Conservation (phyloP, 495 filamentous ascomycete genomes). For the Hypoxylon subgilvum region DNA sequence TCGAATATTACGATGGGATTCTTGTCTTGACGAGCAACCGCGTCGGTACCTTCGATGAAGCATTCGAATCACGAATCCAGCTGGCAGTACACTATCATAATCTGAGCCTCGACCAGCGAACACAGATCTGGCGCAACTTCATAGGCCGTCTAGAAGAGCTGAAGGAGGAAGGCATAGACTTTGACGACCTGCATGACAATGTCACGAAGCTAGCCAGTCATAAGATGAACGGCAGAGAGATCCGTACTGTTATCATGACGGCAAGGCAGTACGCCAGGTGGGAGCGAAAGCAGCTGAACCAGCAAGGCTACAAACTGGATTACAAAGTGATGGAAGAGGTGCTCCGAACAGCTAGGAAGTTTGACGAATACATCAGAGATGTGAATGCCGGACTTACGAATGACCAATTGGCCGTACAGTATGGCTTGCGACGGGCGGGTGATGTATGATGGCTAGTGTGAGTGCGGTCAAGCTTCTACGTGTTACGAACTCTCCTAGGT, state of each 20-base stretch:
- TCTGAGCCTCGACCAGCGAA: conserved; percentile 36
- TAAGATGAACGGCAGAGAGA: conserved; percentile 52
- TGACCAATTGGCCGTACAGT: background rate
- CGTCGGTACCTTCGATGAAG: conserved; percentile 39
- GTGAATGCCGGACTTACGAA: conserved; percentile 1
- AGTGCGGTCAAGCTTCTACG: no score
- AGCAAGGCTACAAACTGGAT: conserved; percentile 2
- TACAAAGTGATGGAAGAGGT: conserved; percentile 31
- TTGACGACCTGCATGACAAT: conserved; percentile 27
- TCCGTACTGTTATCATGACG: conserved; percentile 47
- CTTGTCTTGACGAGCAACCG: conserved; percentile 43
- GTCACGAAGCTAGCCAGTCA: conserved; percentile 4
- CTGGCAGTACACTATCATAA: conserved; percentile 48
- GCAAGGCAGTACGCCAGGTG: conserved; percentile 41
- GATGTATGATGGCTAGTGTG: background rate
- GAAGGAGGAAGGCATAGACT: conserved; percentile 31
- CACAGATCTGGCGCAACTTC: conserved; percentile 50
- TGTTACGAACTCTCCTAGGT: no score
- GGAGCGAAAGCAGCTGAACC: conserved; percentile 3
- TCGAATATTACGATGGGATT: conserved; percentile 61
- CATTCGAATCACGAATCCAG: conserved; percentile 52
- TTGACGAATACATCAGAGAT: conserved; percentile 17
- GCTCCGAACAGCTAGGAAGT: conserved; percentile 27
- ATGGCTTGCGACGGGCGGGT: background rate
- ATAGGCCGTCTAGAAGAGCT: conserved; percentile 31